Evolutionary conservation across 495 filamentous ascomycete genomes (phyloP), one percentile per base, ranked within the genome.

Genomic region (Neurospora tetrasperma): DNA sequence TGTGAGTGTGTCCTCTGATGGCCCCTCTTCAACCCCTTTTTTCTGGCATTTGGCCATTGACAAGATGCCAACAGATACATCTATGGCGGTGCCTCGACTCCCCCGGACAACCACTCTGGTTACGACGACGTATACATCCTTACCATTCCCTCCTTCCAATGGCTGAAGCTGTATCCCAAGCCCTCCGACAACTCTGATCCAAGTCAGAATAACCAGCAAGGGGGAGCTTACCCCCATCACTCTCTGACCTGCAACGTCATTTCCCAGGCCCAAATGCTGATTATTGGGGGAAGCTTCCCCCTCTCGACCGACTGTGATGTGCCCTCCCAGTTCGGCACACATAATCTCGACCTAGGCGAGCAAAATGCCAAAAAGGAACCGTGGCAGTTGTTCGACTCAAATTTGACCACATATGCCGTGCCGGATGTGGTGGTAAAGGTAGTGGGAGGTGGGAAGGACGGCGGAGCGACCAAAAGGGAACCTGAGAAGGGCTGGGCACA

Each of bases 221-320:
- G 76, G 8, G 80, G 79, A 20, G 38, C 39, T 20, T 77, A 76
- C 31, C 83, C 82, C 18, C 86, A 88, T 70, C 81, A 86, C 73
- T 79, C 80, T 3, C 78, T 86, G n/a, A 84, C 78, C 18, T 88
- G 85, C 75, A 86, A 88, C 73, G 82, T 88, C 12, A 80, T 88
- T 43, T 78, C 82, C 31, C 71, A 77, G 31, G 74, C 75, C 31
- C 90, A 93, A 77, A 90, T 93, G 84, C 80, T 94, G 9, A 85
- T 92, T 14, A 86, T 93, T 35, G 91, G 92, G n/a, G 91, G 91
- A 0, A 91, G 78, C 83, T 91, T 72, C 86, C 88, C 38, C 75
- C 84, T 70, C 77, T 89, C 48, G 81, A 83, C 89, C 73, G 90
- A 92, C 75, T 93, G 92, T 80, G 88, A 92, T 79, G 81, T 85